phyloP scores from a whole-genome alignment of 169 alveolate genomes.

The Cardiosporidium cionae region DNA sequence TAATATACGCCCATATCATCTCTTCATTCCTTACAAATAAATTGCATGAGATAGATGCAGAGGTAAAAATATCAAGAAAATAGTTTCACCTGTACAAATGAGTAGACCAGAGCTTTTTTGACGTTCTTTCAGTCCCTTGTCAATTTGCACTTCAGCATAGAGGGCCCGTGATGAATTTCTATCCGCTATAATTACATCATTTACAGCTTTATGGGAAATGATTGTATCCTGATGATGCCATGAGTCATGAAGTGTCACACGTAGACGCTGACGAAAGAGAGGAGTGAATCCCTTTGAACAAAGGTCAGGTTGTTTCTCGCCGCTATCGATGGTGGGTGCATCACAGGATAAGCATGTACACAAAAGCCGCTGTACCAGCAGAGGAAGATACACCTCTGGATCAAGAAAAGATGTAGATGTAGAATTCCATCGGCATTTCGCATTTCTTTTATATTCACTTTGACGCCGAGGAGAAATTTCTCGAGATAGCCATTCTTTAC shows the following conservation, averaged over 20 bases:
- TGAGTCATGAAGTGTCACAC: not conserved
- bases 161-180: slow-evolving; percentile 11
- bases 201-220: slow-evolving; percentile 6
- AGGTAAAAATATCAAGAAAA: too few species aligned
- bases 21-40: too few species aligned
- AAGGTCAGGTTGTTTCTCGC: not conserved
- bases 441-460: too few species aligned
- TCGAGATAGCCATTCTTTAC: too few species aligned
- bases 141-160: slow-evolving; percentile 21
- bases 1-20: too few species aligned
- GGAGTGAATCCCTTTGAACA: too few species aligned
- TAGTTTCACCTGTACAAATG: slow-evolving; percentile 32
- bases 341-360: too few species aligned
- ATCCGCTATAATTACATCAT: slow-evolving; percentile 29
- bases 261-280: not conserved
- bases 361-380: not conserved
- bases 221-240: not conserved
- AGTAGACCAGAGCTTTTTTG: slow-evolving; percentile 33
- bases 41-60: too few species aligned
- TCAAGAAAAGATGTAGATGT: too few species aligned
- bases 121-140: not conserved
- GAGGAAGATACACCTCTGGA: not conserved
- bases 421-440: too few species aligned
- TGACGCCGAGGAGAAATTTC: too few species aligned
- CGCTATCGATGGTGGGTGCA: too few species aligned